Percentiles rank a stretch among this genome's conserved stretches.
These are phyloP conservation scores for Xylaria sp. DNA, from an alignment of 2,329 filamentous ascomycete genomes.

Conservation along the genomic window DNA sequence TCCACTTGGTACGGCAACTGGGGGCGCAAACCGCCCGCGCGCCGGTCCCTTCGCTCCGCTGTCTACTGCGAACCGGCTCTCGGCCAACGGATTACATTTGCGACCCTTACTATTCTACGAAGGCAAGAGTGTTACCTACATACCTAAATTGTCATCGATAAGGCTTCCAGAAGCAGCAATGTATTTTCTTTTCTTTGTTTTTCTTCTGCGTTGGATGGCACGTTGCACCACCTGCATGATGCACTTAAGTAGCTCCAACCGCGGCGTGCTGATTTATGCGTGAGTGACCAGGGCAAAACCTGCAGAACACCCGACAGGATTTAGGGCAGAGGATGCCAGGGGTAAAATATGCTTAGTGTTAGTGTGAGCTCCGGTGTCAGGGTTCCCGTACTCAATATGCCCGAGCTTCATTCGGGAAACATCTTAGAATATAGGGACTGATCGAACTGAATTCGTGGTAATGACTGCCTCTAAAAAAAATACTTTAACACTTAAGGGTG, in stretches of 20 bases:
- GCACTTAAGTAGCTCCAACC: conserved; percentile 11
- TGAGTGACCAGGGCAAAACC: conserved; percentile 18
- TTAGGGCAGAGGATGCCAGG: conserved; percentile 8
- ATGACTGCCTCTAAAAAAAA: too few relatives aligned
- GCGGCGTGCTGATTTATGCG: conserved; percentile 10
- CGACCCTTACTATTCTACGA: not conserved
- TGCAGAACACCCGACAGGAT: conserved; percentile 25
- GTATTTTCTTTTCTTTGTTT: not conserved
- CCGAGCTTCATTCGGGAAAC: too few relatives aligned
- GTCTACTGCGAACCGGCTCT: conserved; percentile 19
- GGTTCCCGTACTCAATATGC: not conserved
- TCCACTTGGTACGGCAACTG: conserved; percentile 29
- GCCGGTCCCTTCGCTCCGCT: conserved; percentile 27
- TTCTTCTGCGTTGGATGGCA: not conserved
- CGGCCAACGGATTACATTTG: not conserved
- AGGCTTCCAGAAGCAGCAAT: not conserved
- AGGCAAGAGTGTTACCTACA: not conserved
- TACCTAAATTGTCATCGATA: not conserved
- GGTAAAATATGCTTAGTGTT: conserved; percentile 3
- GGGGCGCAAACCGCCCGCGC: conserved; percentile 21
- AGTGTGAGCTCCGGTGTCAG: not conserved
- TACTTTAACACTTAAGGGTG: not conserved
- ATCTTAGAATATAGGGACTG: too few relatives aligned
- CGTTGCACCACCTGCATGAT: conserved; percentile 11
- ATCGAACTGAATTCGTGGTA: too few relatives aligned